Conservation (phyloP, 2,329 filamentous ascomycete species). For the Massarina eburnea region DNA sequence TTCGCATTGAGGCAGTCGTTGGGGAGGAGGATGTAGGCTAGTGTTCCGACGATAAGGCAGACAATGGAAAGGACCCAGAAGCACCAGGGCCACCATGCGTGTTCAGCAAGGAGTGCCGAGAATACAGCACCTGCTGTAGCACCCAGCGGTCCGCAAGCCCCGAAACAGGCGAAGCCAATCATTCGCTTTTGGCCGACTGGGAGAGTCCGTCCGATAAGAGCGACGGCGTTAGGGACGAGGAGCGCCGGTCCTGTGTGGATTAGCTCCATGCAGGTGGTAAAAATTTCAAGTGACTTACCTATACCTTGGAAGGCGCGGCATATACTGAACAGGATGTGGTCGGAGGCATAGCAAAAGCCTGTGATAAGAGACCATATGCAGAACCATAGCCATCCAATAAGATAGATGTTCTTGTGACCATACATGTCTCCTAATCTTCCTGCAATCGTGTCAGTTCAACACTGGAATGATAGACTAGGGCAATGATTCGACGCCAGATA, state of each 20-base stretch:
- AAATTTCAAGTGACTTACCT: slow-evolving; percentile 6
- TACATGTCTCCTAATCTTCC: slow-evolving; percentile 54
- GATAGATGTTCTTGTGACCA: slow-evolving; percentile 52
- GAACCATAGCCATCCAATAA: slow-evolving; percentile 54
- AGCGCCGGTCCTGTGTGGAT: slow-evolving; percentile 59
- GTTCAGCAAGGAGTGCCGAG: slow-evolving; percentile 39
- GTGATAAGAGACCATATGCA: slow-evolving; percentile 49
- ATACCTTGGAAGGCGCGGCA: slow-evolving; percentile 50
- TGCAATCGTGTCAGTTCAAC: slow-evolving; percentile 12
- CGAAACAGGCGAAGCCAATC: slow-evolving; percentile 59
- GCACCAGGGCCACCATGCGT: slow-evolving; percentile 55
- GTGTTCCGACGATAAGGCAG: slow-evolving; percentile 38
- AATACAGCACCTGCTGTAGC: slow-evolving; percentile 46
- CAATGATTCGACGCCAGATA: neutral
- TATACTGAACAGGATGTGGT: slow-evolving; percentile 36
- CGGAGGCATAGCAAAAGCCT: slow-evolving; percentile 45
- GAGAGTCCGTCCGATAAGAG: slow-evolving; percentile 61
- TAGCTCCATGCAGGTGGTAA: slow-evolving; percentile 4
- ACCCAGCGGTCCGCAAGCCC: slow-evolving; percentile 50
- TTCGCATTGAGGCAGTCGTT: slow-evolving; percentile 7
- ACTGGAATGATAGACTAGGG: neutral
- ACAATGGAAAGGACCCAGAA: slow-evolving; percentile 49
- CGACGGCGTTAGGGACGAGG: slow-evolving; percentile 64
- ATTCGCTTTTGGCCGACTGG: slow-evolving; percentile 59
- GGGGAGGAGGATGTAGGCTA: slow-evolving; percentile 46